phyloP scores from a whole-genome alignment of 345 rosid genomes.

The Gossypium stocksii region DNA sequence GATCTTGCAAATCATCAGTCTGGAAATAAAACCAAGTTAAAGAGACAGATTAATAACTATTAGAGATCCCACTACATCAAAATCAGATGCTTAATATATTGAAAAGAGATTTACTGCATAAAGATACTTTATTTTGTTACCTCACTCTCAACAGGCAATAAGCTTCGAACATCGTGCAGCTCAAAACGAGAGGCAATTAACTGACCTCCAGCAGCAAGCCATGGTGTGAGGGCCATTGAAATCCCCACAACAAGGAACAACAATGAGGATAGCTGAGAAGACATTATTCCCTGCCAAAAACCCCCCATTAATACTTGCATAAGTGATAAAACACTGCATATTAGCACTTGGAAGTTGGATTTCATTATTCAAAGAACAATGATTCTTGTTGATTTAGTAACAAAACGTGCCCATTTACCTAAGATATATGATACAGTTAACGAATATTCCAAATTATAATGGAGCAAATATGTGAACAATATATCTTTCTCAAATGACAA shows the following conservation, averaged over 20 bases:
- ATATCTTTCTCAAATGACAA: neutral
- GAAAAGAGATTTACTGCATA: neutral
- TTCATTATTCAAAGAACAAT: neutral
- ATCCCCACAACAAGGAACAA: slow-evolving; percentile 94
- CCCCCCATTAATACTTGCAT: slow-evolving; percentile 17
- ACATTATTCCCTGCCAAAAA: slow-evolving; percentile 82
- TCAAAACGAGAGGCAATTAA: slow-evolving; percentile 94
- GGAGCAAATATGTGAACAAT: neutral
- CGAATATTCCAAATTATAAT: neutral
- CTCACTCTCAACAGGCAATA: slow-evolving; percentile 96
- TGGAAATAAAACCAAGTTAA: slow-evolving; percentile 35
- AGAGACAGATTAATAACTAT: slow-evolving; percentile 13
- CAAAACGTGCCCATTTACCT: neutral
- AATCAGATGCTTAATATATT: neutral
- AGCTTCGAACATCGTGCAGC: slow-evolving; percentile 90
- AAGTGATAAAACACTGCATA: neutral
- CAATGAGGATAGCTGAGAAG: slow-evolving; percentile 85
- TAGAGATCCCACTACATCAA: neutral
- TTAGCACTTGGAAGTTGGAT: neutral
- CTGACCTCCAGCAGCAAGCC: slow-evolving; percentile 99
- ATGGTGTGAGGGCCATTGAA: slow-evolving; percentile 97
- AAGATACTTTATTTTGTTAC: slow-evolving; percentile 30
- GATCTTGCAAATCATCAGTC: slow-evolving; percentile 99
- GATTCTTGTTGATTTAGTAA: neutral
- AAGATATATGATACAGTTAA: neutral